Evolutionary conservation across 2,329 filamentous ascomycete genomes (phyloP).

Genomic region (Dryadomyces quercivorus): DNA sequence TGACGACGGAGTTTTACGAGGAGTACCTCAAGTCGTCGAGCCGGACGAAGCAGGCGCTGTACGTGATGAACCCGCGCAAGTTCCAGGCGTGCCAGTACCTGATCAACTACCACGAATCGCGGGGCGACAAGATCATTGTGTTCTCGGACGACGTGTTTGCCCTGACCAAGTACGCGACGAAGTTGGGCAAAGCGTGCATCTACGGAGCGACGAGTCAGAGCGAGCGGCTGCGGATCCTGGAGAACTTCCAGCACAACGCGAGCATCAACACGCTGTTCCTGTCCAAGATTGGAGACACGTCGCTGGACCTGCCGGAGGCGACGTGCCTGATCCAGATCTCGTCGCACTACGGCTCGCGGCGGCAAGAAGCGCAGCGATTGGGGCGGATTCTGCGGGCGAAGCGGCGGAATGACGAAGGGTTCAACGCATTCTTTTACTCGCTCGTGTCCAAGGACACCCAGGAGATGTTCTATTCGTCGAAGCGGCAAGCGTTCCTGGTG

Average conservation of each 20-base stretch:
- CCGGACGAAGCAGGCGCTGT: slow-evolving; percentile 40
- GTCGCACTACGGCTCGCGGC: slow-evolving; percentile 90
- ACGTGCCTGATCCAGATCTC: slow-evolving; percentile 97
- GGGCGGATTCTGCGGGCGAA: slow-evolving; percentile 92
- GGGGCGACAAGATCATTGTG: slow-evolving; percentile 95
- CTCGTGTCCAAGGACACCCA: slow-evolving; percentile 94
- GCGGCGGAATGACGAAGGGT: slow-evolving; percentile 90
- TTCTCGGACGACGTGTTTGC: slow-evolving; percentile 98
- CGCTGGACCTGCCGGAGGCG: slow-evolving; percentile 90
- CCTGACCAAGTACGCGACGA: slow-evolving; percentile 70
- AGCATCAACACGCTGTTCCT: slow-evolving; percentile 86
- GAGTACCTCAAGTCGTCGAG: slow-evolving; percentile 54
- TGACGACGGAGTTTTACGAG: slow-evolving; percentile 96
- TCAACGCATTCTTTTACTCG: slow-evolving; percentile 98
- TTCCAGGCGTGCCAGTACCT: slow-evolving; percentile 95
- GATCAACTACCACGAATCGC: slow-evolving; percentile 93
- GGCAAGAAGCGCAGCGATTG: slow-evolving; percentile 89
- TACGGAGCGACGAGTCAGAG: slow-evolving; percentile 78
- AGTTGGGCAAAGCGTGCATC: slow-evolving; percentile 78
- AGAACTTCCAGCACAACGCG: slow-evolving; percentile 92
- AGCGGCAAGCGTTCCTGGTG: slow-evolving; percentile 90
- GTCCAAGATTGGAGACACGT: slow-evolving; percentile 96
- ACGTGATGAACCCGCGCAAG: slow-evolving; percentile 96
- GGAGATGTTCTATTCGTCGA: slow-evolving; percentile 96
- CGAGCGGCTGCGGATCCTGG: slow-evolving; percentile 76